Base-by-base conservation (phyloP, 306 rosid species). In the Astragalus membranaceus region DNA sequence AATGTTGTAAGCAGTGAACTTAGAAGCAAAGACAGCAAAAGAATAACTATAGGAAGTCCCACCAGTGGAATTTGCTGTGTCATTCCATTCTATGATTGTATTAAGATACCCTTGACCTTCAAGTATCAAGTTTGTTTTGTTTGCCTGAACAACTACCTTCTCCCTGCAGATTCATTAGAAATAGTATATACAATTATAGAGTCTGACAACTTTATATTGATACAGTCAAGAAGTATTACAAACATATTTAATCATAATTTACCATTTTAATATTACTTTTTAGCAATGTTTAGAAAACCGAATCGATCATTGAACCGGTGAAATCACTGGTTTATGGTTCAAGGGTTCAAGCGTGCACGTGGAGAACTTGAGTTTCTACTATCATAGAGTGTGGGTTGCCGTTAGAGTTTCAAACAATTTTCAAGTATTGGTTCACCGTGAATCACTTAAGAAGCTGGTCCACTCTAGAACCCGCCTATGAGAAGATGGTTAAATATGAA, bases 81-180 rank as follows among this genome's bases (percentile, higher is more conserved):
- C 96, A 65, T 88, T 88, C 96, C 96, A 92, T 73, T 80, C 86
- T 79, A 92, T 82, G 56, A 76, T 35, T 35, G 95, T 89, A 76
- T 86, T 75, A 0, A 86, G 81, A 75, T 86, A 88, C 5, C 96
- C 93, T 53, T 82, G 77, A 35, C 98, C 98, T 83, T 89, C 79
- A 59, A 92, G 9, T 79, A 88, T 86, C 80, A 90, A 30, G 50
- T 92, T 90, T 42, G 87, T 85, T 76, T 90, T 92, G 83, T 80
- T 88, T 10, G 23, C 85, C 7, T 61, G 52, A 52, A 92, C 92
- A 32, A 71, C 78, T 42, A 92, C 85, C 75, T 92, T 92, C 78
- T 90, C 96, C 84, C 96, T 92, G 67, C 47, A 26, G 15, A 51
- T 1, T 41, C 46, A 61, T 37, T 48, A 54, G 36, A 68, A 35